Evolutionary conservation across 495 filamentous ascomycete genomes (phyloP).

Genomic region (Cenococcum geophilum): DNA sequence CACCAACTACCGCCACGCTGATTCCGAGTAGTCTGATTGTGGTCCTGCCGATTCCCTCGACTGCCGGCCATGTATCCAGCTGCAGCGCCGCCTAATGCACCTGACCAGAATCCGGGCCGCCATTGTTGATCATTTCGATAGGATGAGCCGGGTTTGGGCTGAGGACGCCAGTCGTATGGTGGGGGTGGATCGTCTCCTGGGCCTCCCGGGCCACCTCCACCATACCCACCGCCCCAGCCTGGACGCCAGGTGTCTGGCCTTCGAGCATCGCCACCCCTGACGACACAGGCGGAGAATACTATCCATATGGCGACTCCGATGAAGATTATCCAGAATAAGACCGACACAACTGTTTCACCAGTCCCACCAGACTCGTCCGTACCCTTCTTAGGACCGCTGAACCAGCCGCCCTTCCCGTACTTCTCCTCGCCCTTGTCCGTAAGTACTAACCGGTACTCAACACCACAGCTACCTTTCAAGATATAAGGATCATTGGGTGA

Average conservation of each 20-base stretch:
- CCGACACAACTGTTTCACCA: neutral
- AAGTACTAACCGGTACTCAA: conserved; percentile 78
- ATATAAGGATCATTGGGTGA: conserved; percentile 70
- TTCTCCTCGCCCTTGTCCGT: conserved; percentile 73
- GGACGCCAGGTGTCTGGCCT: conserved; percentile 29
- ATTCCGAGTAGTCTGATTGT: neutral
- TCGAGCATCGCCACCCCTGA: neutral
- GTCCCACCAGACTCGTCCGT: conserved; percentile 3
- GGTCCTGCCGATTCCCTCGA: neutral
- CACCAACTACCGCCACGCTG: conserved; percentile 23
- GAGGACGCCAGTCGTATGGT: conserved; percentile 52
- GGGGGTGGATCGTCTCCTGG: conserved; percentile 53
- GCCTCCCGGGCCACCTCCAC: conserved; percentile 47
- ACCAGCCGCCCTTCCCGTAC: conserved; percentile 41
- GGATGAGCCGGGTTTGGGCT: conserved; percentile 36
- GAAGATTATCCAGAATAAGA: conserved; percentile 16
- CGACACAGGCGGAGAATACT: conserved; percentile 43
- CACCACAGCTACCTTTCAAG: conserved; percentile 83
- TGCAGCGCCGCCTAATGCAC: conserved; percentile 63
- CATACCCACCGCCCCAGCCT: conserved; percentile 44
- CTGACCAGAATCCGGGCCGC: conserved; percentile 86
- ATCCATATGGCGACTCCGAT: conserved; percentile 42
- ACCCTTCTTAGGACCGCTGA: conserved; percentile 19
- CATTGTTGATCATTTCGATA: conserved; percentile 46
- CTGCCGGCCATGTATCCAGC: conserved; percentile 64